Evolutionary conservation across 2,329 filamentous ascomycete genomes (phyloP), one percentile per base, ranked within the genome.

Genomic region (Colletotrichum endophyticum): DNA sequence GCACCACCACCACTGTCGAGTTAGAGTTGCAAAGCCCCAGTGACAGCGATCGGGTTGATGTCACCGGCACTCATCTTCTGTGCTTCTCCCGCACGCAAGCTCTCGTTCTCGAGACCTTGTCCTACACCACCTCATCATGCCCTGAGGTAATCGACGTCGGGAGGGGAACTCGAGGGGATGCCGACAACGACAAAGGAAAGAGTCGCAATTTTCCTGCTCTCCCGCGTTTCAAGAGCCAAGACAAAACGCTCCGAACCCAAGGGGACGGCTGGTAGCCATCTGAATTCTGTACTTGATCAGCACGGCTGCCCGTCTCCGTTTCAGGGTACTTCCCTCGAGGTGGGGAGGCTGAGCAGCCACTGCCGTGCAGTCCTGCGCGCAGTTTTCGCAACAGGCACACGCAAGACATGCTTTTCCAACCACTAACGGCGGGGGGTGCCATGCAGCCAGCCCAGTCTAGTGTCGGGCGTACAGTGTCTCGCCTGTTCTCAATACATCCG

Each of bases 201-300:
- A 27, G 62, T 64, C 62, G 68, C 25, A 72, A 22, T 36, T 49
- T 62, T 69, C 44, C 32, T 64, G 64, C 69, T 25, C 70, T 75
- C 30, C 49, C 34, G 49, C 61, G 70, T 74, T 76, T 74, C 70
- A 76, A 70, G 44, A 57, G 59, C 74, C 70, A 76, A 76, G 70
- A 69, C 74, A 76, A 76, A 73, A 76, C 70, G 74, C 74, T 66
- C 64, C 34, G 64, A 69, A 34, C 49, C 64, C 71, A 70, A 74
- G 44, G 11, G 34, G 64, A 76, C 57, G 59, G 59, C 57, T 63
- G 56, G 36, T 30, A 32, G 64, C 73, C 56, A 36, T 74, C 70
- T 70, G 74, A 66, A 53, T 61, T 39, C 11, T 28, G 39, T 32
- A 28, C 44, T 49, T 64, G 73, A 76, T 68, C 70, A 49, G 39